Evolutionary conservation across 2,329 filamentous ascomycete genomes (phyloP), one percentile per base, ranked within the genome.

Genomic region (Aphanocladium album): DNA sequence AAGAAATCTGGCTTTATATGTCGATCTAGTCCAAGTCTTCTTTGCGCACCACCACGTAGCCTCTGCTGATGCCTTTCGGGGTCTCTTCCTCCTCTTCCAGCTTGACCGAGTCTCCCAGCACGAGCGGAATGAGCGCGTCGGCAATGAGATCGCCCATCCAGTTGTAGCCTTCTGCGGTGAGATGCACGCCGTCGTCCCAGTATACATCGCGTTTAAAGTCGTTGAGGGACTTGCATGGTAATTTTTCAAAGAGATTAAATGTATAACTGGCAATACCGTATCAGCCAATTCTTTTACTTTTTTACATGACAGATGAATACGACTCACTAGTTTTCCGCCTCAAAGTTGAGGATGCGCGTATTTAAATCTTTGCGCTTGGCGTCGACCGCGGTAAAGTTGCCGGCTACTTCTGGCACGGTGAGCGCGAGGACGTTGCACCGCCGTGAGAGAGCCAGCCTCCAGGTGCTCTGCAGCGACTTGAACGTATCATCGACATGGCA

Each of bases 161-260:
- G 67, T 87, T 79, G 73, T 89, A 89, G 8, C 86, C 86, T 7
- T 74, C 77, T 0, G 75, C 70, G 0, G 80, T 82, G 11, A 88
- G 75, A 72, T 89, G 86, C 23, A 88, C 64, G 19, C 78, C 79
- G 71, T 89, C 86, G 64, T 85, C 79, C 83, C 85, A 89, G 66
- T 84, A 82, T 60, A 72, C 73, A 2, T 74, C 63, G 23, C 77
- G 76, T 60, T 83, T 77, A 0, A 74, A 67, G 8, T 77, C 70
- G 2, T 76, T 68, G 67, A 88, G 78, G 17, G 70, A 67, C 64
- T 79, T 77, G 65, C 80, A 87, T 0, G 85, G 83, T 6, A 89
- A 73, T 11, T 77, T 79, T 27, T 73, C 69, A 65, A 79, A 70
- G 21, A 89, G 77, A 67, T 89, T 84, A 64, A 84, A 84, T 19